A percentile compares a stretch with the other conserved stretches of the same genome.
Evolutionary conservation across 768 basidiomycete species (phyloP).

Genomic region (Boletus tomentosulus): DNA sequence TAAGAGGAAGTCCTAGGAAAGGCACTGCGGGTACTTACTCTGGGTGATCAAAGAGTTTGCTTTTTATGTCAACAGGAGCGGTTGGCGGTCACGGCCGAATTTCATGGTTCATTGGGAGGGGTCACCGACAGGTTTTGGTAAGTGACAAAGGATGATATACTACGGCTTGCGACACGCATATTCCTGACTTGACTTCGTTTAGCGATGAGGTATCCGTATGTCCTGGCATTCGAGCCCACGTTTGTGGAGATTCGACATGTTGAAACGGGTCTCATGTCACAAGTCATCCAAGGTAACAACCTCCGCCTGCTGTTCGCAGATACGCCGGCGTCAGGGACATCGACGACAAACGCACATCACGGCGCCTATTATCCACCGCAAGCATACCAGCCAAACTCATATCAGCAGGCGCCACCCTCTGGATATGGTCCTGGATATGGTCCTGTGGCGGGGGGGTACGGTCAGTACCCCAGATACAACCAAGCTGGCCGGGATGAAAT

Average conservation of each 20-base stretch:
- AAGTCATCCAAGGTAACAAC: conserved; percentile 93
- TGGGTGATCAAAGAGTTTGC: conserved; percentile 72
- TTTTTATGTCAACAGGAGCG: conserved; percentile 97
- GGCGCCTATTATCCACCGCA: conserved; percentile 33
- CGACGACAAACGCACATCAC: conserved; percentile 41
- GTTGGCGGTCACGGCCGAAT: conserved; percentile 82
- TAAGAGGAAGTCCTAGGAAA: conserved; percentile 35
- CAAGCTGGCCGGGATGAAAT: conserved; percentile 76
- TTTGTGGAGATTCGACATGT: conserved; percentile 98
- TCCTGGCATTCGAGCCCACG: conserved; percentile 92
- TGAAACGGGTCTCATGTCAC: conserved; percentile 84
- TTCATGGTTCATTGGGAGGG: conserved; percentile 99
- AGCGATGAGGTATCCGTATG: conserved; percentile 96
- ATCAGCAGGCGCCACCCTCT: conserved; percentile 28
- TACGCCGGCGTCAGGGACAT: conserved; percentile 81
- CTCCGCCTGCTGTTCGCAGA: conserved; percentile 90
- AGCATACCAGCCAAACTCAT: conserved; percentile 29
- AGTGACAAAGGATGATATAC: conserved; percentile 27
- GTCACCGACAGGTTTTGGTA: conserved; percentile 89
- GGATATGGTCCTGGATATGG: conserved; percentile 28
- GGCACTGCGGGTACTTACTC: conserved; percentile 5
- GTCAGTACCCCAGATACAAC: conserved; percentile 42
- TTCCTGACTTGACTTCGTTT: conserved; percentile 10
- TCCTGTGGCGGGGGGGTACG: conserved; percentile 28
- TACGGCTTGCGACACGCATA: background rate